Evolutionary conservation across 2,329 filamentous ascomycete genomes (phyloP).

Genomic region (Septoria linicola): DNA sequence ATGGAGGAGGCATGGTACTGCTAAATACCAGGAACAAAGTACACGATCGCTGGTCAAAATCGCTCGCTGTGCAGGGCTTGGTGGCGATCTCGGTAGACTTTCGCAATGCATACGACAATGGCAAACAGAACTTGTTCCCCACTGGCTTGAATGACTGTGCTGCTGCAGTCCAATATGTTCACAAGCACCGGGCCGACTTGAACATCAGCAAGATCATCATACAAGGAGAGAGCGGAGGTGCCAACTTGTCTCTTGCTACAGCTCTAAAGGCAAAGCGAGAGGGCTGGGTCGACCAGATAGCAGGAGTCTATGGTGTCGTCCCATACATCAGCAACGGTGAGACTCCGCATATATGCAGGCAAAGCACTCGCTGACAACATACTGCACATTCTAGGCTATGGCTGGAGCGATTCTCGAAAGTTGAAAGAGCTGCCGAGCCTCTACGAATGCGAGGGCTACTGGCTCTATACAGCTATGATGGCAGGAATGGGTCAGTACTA

Average conservation of each 20-base stretch:
- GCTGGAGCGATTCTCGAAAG: conserved; percentile 23
- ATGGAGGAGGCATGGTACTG: conserved; percentile 36
- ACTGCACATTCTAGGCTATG: conserved; percentile 2
- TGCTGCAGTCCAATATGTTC: conserved; percentile 30
- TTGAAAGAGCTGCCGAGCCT: conserved; percentile 32
- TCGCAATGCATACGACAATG: conserved; percentile 33
- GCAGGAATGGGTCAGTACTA: conserved; percentile 29
- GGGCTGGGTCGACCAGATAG: conserved; percentile 32
- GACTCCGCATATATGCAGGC: background rate
- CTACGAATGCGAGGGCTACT: conserved; percentile 34
- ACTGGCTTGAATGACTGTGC: conserved; percentile 35
- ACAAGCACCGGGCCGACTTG: conserved; percentile 26
- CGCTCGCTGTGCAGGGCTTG: conserved; percentile 29
- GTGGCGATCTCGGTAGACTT: conserved; percentile 35
- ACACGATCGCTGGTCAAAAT: conserved; percentile 32
- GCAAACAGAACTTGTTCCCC: conserved; percentile 32
- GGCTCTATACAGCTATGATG: conserved; percentile 23
- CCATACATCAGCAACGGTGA: conserved; percentile 32
- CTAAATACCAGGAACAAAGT: conserved; percentile 25
- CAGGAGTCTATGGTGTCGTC: conserved; percentile 31
- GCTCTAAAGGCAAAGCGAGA: conserved; percentile 33
- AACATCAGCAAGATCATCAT: conserved; percentile 32
- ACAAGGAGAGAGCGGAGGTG: conserved; percentile 37
- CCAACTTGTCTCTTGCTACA: conserved; percentile 33
- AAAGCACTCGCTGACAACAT: background rate